Percentiles rank a stretch among this genome's conserved stretches.
phyloP scores from a whole-genome alignment of 306 rosid species.

The Spatholobus suberectus region DNA sequence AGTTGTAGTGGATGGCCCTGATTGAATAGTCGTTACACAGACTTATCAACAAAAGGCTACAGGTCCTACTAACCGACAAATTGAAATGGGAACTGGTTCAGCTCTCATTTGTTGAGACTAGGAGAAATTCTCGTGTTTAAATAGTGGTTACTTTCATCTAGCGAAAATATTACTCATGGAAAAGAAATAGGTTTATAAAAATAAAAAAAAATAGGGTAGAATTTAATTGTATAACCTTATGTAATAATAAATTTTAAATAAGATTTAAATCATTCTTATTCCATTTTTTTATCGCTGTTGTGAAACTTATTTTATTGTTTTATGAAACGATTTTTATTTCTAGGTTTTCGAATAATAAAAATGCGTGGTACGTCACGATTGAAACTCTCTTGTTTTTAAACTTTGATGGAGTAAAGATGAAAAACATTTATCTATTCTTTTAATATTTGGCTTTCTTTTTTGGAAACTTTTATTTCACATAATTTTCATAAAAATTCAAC shows the following conservation, averaged over 20 bases:
- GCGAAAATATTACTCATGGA: neutral
- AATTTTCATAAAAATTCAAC: too few relatives aligned
- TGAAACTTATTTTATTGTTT: neutral
- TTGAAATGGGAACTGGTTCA: neutral
- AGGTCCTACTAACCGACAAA: neutral
- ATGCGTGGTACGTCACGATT: neutral
- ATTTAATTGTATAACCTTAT: neutral
- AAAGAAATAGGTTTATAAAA: neutral
- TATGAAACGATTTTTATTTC: neutral
- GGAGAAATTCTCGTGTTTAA: neutral
- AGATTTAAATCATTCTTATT: neutral
- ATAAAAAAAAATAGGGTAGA: too few relatives aligned
- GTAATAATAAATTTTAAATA: neutral
- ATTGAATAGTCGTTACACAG: neutral
- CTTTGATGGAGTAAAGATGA: neutral
- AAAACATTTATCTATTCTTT: neutral
- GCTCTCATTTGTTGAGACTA: neutral
- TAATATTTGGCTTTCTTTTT: neutral
- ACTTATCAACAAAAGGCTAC: neutral
- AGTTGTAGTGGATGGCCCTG: conserved; percentile 5
- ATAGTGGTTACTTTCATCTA: too few relatives aligned
- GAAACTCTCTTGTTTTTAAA: too few relatives aligned
- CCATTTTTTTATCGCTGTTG: neutral
- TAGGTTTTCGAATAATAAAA: neutral
- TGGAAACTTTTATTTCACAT: neutral